phyloP scores from a whole-genome alignment of 2,329 filamentous ascomycete species.

The Aureobasidium namibiae region DNA sequence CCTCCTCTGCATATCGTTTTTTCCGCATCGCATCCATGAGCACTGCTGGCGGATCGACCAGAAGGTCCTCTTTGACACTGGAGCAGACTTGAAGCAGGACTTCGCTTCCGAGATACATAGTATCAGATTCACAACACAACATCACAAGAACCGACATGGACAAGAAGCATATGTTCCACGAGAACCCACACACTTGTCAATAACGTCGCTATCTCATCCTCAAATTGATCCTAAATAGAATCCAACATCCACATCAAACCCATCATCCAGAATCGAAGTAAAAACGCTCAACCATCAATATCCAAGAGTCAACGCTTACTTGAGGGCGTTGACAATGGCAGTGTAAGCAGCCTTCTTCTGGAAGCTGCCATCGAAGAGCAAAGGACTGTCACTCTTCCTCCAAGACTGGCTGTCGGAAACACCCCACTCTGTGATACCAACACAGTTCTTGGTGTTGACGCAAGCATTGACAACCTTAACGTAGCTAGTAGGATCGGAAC shows the following conservation, averaged over 20 bases:
- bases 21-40: no score
- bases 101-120: no score
- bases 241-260: neutral
- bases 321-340: slow-evolving; percentile 19
- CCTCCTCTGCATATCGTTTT: no score
- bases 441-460: slow-evolving; percentile 49
- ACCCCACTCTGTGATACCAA: slow-evolving; percentile 59
- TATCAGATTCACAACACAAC: no score
- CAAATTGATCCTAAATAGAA: neutral
- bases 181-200: neutral
- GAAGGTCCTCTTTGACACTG: no score
- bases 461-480: slow-evolving; percentile 48
- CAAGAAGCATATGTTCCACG: neutral
- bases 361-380: slow-evolving; percentile 36
- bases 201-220: slow-evolving; percentile 1
- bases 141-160: neutral
- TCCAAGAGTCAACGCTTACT: neutral
- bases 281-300: neutral
- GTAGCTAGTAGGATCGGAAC: slow-evolving; percentile 50
- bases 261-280: neutral
- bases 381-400: slow-evolving; percentile 29
- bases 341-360: slow-evolving; percentile 35
- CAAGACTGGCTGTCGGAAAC: slow-evolving; percentile 37
- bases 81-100: neutral
- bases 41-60: no score